Evolutionary conservation across 495 filamentous ascomycete species (phyloP), one percentile per base, ranked within the genome.

Genomic region (Thermochaetoides thermophila): DNA sequence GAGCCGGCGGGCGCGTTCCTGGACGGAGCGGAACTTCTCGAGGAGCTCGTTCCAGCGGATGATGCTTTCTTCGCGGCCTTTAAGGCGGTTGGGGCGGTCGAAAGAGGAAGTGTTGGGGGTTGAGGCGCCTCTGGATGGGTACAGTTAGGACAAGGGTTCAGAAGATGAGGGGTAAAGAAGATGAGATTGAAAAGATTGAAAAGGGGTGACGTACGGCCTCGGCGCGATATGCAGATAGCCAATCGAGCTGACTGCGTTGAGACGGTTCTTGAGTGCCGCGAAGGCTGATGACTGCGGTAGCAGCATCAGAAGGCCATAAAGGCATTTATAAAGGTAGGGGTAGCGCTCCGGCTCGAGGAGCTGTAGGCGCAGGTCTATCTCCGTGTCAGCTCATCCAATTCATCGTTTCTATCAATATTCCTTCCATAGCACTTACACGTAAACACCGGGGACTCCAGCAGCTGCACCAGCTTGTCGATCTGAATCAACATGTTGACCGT

Each of bases 401-500:
- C n/a, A n/a, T n/a, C n/a, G n/a, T n/a, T n/a, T n/a, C n/a, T n/a
- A n/a, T n/a, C n/a, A n/a, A n/a, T n/a, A n/a, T n/a, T n/a, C n/a
- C n/a, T n/a, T n/a, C n/a, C n/a, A n/a, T n/a, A n/a, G n/a, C 68
- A 40, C 21, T 11, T 52, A 87, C 84, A 96, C 25, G 91, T 99
- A 50, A 96, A 99, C 3, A 99, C 91, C 2, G 91, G 89, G 0
- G 86, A 95, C 52, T 99, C 91, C 5, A 99, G 70, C 3, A 99
- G 73, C 57, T 99, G 91, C 10, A 99, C 91, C 24, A 99, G 69
- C 53, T 99, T 99, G 56, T 99, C 91, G 49, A 99, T 93, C 53
- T 99, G 91, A 32, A 99, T 96, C 34, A 99, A 73, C 60, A 95
- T 89, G 40, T 89, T 92, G 42, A 99, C 87, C 0, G 89, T 96